These are phyloP conservation scores for Rhizopus arrhizus DNA, from an alignment of 371 early-diverging fungal genomes.

Conservation along the genomic window DNA sequence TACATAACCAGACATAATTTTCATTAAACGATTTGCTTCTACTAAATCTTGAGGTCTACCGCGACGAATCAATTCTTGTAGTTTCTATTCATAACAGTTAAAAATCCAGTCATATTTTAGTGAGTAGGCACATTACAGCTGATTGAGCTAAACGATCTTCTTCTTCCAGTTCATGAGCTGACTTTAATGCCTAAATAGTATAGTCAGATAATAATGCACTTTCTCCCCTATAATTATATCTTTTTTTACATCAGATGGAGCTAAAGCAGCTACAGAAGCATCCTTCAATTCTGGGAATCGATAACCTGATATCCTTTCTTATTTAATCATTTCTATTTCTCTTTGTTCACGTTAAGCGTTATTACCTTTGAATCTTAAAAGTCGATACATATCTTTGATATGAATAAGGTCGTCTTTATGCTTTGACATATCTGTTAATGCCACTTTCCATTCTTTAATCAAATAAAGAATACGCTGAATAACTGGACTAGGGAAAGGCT, in stretches of 20 bases:
- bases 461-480: slow-evolving; percentile 88
- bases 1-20: slow-evolving; percentile 95
- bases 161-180: slow-evolving; percentile 92
- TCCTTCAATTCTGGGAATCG: slow-evolving; percentile 79
- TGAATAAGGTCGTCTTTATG: slow-evolving; percentile 90
- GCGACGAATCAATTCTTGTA: slow-evolving; percentile 94
- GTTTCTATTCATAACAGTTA: slow-evolving; percentile 60
- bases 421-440: slow-evolving; percentile 82
- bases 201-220: neutral
- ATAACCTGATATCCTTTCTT: slow-evolving; percentile 60
- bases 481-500: slow-evolving; percentile 62
- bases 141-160: slow-evolving; percentile 91
- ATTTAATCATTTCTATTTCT: neutral
- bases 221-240: neutral
- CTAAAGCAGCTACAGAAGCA: slow-evolving; percentile 64
- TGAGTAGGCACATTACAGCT: slow-evolving; percentile 60
- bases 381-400: slow-evolving; percentile 93
- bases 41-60: slow-evolving; percentile 94
- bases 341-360: too few relatives aligned
- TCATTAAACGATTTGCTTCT: slow-evolving; percentile 96
- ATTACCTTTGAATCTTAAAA: slow-evolving; percentile 81
- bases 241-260: slow-evolving; percentile 56
- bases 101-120: neutral
- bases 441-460: slow-evolving; percentile 93
- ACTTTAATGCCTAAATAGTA: slow-evolving; percentile 64